Base-by-base conservation (phyloP, 305 asterid species). In the Fraxinus sp. region DNA sequence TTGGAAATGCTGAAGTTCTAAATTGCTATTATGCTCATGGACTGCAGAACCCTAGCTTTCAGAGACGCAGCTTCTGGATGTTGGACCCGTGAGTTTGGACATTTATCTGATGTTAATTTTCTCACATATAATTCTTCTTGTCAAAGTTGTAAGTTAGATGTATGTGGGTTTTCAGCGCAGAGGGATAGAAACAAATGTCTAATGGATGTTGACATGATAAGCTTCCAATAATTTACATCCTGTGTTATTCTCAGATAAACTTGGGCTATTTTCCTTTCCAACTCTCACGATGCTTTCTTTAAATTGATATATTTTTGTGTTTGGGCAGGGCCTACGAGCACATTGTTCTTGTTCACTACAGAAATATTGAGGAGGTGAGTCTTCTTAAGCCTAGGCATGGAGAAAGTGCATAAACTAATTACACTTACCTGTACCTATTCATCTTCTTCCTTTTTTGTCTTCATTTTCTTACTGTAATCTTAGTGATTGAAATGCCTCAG, bases 1-100 rank as follows among this genome's bases (percentile, higher is more conserved):
- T 97, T 74, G 99, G 98, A 83, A 92, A 88, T 89, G 93, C 86
- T 71, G 99, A 97, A 88, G 97, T 94, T 83, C 81, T 97, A 39
- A 94, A 92, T 80, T 97, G 99, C 89, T 97, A 97, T 83, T 97
- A 97, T 81, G 98, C 99, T 62, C 98, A 92, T 86, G 98, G 98
- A 76, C 97, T 89, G 83, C 93, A 88, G 83, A 97, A 91, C 83
- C 88, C 95, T 28, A 91, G 86, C 83, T 93, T 97, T 85, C 97
- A 91, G 89, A 93, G 99, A 85, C 98, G 99, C 81, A 90, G 98
- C 94, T 97, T 88, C 86, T 97, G 99, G 99, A 95, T 93, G 90
- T 88, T 97, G 89, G 92, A 97, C 77, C 91, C 90, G 99, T 97
- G 89, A 91, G 99, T 83, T 32, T 86, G 41, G 73, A 74, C 84